Conservation (phyloP, 108 stramenopile genomes). For the Conticribra guillardii region DNA sequence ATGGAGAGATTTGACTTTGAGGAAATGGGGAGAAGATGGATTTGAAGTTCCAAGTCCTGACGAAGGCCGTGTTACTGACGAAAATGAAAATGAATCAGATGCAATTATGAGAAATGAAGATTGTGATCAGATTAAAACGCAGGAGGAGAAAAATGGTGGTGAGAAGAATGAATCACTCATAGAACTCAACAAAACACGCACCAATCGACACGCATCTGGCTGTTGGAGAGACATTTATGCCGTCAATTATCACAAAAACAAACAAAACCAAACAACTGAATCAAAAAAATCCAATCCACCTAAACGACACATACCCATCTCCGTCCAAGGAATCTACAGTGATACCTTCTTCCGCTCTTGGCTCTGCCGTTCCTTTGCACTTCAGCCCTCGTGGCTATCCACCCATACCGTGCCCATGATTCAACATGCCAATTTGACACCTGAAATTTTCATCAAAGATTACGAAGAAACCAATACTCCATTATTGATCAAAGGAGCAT, state of each 20-base stretch:
- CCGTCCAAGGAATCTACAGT: constrained; percentile 73
- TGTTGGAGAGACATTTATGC: constrained; percentile 72
- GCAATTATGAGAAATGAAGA: neutral
- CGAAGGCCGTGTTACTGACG: constrained; percentile 17
- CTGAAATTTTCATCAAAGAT: constrained; percentile 50
- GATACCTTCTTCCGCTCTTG: constrained; percentile 83
- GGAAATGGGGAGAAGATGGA: constrained; percentile 48
- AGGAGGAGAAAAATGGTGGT: no score
- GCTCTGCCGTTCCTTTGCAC: constrained; percentile 78
- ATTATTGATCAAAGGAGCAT: constrained; percentile 67
- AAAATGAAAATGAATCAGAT: neutral
- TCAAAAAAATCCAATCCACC: neutral
- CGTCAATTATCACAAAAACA: constrained; percentile 22
- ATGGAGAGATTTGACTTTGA: constrained; percentile 82
- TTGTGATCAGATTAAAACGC: no score
- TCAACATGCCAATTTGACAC: constrained; percentile 43
- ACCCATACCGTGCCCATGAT: constrained; percentile 42
- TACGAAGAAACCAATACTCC: constrained; percentile 77
- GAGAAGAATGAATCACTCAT: no score
- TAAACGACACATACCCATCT: constrained; percentile 63
- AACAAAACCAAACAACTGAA: neutral
- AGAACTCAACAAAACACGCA: neutral
- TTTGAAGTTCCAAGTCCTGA: constrained; percentile 34
- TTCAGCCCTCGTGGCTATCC: constrained; percentile 63
- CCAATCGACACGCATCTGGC: neutral